Conservation (phyloP, 441 rosid species). For the Erodium trifolium region DNA sequence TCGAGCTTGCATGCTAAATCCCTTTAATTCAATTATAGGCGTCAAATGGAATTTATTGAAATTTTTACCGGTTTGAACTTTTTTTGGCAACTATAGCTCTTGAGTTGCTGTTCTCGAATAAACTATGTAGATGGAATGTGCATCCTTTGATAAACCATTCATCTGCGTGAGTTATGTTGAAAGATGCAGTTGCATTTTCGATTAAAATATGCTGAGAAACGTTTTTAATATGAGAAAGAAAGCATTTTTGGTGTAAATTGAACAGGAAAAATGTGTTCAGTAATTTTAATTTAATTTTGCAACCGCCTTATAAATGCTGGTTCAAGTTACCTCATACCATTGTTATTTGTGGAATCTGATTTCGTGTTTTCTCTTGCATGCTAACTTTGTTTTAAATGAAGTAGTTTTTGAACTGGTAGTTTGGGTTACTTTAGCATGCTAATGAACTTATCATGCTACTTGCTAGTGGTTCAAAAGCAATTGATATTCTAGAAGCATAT, state of each 20-base stretch:
- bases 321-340: not conserved
- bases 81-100: not conserved
- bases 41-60: not conserved
- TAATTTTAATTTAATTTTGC: not conserved
- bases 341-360: not conserved
- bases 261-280: not conserved
- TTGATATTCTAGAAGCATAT: slow-evolving; percentile 96
- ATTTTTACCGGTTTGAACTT: not conserved
- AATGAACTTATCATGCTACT: slow-evolving; percentile 2
- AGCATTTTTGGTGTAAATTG: not conserved
- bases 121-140: not conserved
- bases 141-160: not conserved
- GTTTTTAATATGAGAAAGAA: not conserved
- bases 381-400: not conserved
- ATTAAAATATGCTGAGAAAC: not conserved
- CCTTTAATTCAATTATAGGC: not conserved
- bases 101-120: not conserved
- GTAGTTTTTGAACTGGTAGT: not conserved
- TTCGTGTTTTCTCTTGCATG: not conserved
- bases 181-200: not conserved
- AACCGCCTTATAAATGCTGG: not conserved
- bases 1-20: not conserved
- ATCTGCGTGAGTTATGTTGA: not conserved
- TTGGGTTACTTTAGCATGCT: slow-evolving; percentile 9
- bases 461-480: slow-evolving; percentile 76